These are phyloP conservation scores for Dendrocalamus sinicus DNA, from an alignment of 176 grass and related monocot genomes.

Conservation along the genomic window DNA sequence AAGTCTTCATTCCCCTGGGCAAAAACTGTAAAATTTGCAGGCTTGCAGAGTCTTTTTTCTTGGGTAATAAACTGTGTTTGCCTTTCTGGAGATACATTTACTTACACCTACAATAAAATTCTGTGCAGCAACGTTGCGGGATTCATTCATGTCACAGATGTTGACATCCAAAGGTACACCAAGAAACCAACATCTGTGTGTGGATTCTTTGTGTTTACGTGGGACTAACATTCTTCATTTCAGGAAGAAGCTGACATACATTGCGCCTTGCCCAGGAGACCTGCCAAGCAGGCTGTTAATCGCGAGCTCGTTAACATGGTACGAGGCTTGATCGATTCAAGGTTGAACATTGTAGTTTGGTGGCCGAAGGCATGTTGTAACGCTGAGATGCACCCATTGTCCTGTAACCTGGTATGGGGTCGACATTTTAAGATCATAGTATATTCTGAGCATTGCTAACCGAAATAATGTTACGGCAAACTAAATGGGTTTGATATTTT, in stretches of 20 bases:
- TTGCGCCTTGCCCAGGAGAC: slow-evolving; percentile 78
- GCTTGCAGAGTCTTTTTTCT: neutral
- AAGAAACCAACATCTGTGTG: neutral
- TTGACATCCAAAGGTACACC: slow-evolving; percentile 88
- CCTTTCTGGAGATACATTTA: neutral
- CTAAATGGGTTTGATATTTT: neutral
- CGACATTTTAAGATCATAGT: neutral
- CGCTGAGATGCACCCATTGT: neutral
- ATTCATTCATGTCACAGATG: slow-evolving; percentile 91
- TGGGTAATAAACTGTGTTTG: neutral
- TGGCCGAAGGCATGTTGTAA: neutral
- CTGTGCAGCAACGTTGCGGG: slow-evolving; percentile 85
- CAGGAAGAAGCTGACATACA: slow-evolving; percentile 95
- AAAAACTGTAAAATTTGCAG: neutral
- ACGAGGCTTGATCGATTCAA: slow-evolving; percentile 61
- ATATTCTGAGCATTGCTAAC: neutral
- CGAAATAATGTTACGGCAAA: neutral
- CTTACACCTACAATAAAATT: slow-evolving; percentile 31
- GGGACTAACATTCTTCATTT: slow-evolving; percentile 27
- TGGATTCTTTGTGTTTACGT: neutral
- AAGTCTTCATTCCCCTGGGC: neutral
- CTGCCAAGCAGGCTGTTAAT: slow-evolving; percentile 86
- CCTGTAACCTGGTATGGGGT: neutral
- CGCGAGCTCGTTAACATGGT: slow-evolving; percentile 82
- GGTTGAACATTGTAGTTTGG: slow-evolving; percentile 22